Evolutionary conservation across 1,284 basidiomycete genomes (phyloP).

Genomic region (Ustilago bromivora): DNA sequence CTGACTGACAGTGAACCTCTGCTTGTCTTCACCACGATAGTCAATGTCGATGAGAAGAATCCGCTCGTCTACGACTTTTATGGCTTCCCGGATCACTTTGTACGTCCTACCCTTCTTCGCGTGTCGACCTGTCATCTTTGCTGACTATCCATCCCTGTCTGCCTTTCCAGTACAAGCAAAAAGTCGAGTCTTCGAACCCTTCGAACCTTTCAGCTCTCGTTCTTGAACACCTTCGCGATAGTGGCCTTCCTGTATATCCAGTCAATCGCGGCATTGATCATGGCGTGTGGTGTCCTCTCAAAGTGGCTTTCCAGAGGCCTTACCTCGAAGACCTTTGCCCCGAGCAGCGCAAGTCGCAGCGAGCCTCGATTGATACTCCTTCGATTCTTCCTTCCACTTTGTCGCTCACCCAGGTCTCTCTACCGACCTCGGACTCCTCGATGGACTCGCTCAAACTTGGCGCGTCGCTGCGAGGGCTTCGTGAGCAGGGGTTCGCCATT

Average conservation of each 20-base stretch:
- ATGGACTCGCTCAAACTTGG: conserved; percentile 70
- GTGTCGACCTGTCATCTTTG: no score
- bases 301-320: conserved; percentile 68
- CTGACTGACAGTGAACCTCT: not conserved
- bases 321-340: conserved; percentile 29
- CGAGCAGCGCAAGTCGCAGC: conserved; percentile 18
- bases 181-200: conserved; percentile 61
- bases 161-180: conserved; percentile 68
- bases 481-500: conserved; percentile 59
- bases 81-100: conserved; percentile 64
- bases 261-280: conserved; percentile 71
- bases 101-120: conserved; percentile 4
- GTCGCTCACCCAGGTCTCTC: conserved; percentile 71
- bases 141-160: not conserved
- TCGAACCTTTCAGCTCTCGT: conserved; percentile 61
- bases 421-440: conserved; percentile 67
- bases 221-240: conserved; percentile 50
- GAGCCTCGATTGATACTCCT: conserved; percentile 18
- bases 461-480: conserved; percentile 67
- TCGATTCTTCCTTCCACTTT: conserved; percentile 59
- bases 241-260: conserved; percentile 35
- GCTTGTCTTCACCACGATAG: conserved; percentile 6
- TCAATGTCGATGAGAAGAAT: conserved; percentile 67
- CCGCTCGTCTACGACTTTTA: conserved; percentile 72
- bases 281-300: conserved; percentile 72